Percentiles rank a stretch among this genome's conserved stretches.
These are phyloP conservation scores for Xylaria castorea DNA, from an alignment of 495 filamentous ascomycete genomes.

Conservation along the genomic window DNA sequence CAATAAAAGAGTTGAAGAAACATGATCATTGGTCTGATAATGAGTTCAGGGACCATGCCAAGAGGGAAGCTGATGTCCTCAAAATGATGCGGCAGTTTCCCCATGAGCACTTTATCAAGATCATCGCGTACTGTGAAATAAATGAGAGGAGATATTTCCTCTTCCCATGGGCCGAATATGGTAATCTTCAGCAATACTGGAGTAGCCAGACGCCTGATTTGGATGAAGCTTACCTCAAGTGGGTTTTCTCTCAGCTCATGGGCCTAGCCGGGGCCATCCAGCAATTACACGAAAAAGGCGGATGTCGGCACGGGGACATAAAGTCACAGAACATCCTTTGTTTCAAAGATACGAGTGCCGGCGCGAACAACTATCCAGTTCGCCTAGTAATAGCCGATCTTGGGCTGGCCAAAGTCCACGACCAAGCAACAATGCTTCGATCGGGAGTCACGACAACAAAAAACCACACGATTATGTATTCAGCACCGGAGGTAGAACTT, in stretches of 20 bases:
- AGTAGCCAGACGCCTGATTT: not conserved
- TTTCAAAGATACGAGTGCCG: not conserved
- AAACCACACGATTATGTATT: not conserved
- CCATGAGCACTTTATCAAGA: too few species aligned
- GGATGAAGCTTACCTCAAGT: not conserved
- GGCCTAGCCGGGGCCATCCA: not conserved
- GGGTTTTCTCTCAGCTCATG: not conserved
- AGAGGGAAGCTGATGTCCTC: not conserved
- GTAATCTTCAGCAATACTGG: not conserved
- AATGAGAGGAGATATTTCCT: too few species aligned
- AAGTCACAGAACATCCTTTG: not conserved
- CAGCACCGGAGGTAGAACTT: not conserved
- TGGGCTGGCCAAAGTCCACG: not conserved
- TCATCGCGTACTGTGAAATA: too few species aligned
- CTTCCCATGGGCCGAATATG: not conserved
- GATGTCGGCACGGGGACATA: not conserved
- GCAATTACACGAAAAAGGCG: not conserved
- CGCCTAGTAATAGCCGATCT: not conserved
- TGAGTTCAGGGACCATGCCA: not conserved
- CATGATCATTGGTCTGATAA: not conserved
- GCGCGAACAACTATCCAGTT: not conserved
- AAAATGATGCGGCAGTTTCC: not conserved
- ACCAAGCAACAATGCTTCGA: not conserved
- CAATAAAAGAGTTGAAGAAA: not conserved
- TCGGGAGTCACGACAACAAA: not conserved